Evolutionary conservation across 352 stramenopile species (phyloP).

Genomic region (Phytophthora rubi): DNA sequence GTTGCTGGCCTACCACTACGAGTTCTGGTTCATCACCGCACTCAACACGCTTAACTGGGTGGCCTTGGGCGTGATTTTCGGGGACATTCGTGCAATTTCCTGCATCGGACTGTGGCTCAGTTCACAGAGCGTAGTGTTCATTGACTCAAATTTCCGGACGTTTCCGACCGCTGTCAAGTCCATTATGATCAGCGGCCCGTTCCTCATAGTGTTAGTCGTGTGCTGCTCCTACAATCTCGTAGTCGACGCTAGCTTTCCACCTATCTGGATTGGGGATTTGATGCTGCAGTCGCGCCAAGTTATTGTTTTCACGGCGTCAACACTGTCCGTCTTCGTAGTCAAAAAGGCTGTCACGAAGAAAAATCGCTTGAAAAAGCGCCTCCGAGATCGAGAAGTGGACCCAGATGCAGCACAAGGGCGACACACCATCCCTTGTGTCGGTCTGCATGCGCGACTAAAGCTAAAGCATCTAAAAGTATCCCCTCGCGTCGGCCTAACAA

Average conservation of each 20-base stretch:
- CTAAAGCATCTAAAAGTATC: slow-evolving; percentile 2
- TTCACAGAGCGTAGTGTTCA: slow-evolving; percentile 31
- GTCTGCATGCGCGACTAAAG: slow-evolving; percentile 16
- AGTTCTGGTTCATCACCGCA: slow-evolving; percentile 28
- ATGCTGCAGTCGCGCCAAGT: slow-evolving; percentile 17
- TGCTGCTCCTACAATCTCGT: slow-evolving; percentile 23
- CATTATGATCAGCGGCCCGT: slow-evolving; percentile 24
- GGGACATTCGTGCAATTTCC: slow-evolving; percentile 16
- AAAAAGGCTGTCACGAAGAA: slow-evolving; percentile 28
- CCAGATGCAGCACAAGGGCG: slow-evolving; percentile 1
- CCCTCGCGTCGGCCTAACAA: neutral
- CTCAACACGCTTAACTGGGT: slow-evolving; percentile 29
- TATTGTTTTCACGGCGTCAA: slow-evolving; percentile 24
- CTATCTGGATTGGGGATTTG: slow-evolving; percentile 7
- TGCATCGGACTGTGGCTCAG: slow-evolving; percentile 29
- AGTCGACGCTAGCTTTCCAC: slow-evolving; percentile 12
- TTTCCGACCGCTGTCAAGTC: slow-evolving; percentile 23
- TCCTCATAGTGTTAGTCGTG: slow-evolving; percentile 19
- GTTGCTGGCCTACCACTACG: slow-evolving; percentile 20
- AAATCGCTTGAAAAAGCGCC: neutral
- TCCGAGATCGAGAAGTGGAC: slow-evolving; percentile 14
- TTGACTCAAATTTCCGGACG: slow-evolving; percentile 25
- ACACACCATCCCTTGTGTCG: slow-evolving; percentile 24
- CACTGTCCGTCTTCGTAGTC: slow-evolving; percentile 18
- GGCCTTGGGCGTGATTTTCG: slow-evolving; percentile 19